These are phyloP conservation scores for Ophiostoma montium DNA, from an alignment of 2,329 filamentous ascomycete genomes.

Conservation along the genomic window DNA sequence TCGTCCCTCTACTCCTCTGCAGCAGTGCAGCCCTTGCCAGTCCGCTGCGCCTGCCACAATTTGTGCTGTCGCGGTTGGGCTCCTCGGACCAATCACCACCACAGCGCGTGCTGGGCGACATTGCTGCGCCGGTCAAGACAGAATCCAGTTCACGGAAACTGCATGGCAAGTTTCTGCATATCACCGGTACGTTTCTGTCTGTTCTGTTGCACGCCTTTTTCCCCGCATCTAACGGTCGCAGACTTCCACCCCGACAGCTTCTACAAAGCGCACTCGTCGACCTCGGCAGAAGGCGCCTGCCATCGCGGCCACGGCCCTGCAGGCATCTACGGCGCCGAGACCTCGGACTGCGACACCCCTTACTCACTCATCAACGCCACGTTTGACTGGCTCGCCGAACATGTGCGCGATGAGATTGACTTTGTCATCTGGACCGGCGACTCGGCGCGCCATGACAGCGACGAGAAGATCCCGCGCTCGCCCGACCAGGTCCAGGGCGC, in stretches of 20 bases:
- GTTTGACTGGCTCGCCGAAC: conserved; percentile 71
- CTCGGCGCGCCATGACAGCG: conserved; percentile 78
- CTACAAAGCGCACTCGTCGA: conserved; percentile 68
- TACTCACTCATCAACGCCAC: conserved; percentile 71
- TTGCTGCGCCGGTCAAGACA: conserved; percentile 6
- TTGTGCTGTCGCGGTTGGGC: conserved; percentile 1
- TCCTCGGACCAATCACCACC: conserved; percentile 5
- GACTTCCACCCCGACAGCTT: conserved; percentile 86
- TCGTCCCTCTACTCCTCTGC: conserved; percentile 13
- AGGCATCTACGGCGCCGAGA: conserved; percentile 72
- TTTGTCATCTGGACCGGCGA: conserved; percentile 93
- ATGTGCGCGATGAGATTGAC: conserved; percentile 66
- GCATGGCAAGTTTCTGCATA: conserved; percentile 70
- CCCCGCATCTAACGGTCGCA: conserved; percentile 21
- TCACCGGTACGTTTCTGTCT: conserved; percentile 51
- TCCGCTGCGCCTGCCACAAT: conserved; percentile 11
- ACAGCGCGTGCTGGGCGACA: conserved; percentile 13
- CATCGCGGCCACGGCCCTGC: conserved; percentile 66
- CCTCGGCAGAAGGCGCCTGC: conserved; percentile 54
- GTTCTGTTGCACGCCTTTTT: background rate
- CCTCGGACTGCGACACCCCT: conserved; percentile 79
- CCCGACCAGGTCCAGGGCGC: conserved; percentile 60
- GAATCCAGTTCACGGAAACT: conserved; percentile 30
- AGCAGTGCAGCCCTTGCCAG: conserved; percentile 18
- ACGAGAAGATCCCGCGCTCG: conserved; percentile 64